Conservation (phyloP, 1,284 basidiomycete genomes). For the Ustilago curta region DNA sequence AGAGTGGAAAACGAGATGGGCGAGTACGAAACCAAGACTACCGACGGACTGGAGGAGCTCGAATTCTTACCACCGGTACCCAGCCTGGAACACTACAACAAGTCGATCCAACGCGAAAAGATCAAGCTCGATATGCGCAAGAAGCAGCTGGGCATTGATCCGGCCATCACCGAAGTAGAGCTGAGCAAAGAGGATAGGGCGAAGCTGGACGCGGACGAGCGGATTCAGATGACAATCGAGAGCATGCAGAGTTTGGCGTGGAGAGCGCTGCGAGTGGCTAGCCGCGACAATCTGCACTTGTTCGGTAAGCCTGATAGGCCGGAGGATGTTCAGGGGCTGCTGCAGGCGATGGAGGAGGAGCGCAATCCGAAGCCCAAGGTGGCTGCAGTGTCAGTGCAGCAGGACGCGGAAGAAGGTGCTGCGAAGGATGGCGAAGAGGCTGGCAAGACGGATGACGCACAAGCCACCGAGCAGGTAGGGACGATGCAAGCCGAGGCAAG, state of each 20-base stretch:
- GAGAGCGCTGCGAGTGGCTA: slow-evolving; percentile 57
- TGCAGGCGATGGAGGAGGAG: slow-evolving; percentile 50
- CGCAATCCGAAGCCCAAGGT: slow-evolving; percentile 40
- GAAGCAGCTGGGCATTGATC: slow-evolving; percentile 52
- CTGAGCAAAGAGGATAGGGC: slow-evolving; percentile 39
- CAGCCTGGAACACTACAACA: slow-evolving; percentile 51
- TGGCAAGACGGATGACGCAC: background rate
- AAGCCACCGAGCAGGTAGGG: background rate
- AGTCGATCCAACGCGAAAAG: slow-evolving; percentile 53
- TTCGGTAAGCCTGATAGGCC: slow-evolving; percentile 45
- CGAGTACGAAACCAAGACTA: slow-evolving; percentile 46
- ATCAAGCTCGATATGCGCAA: slow-evolving; percentile 53
- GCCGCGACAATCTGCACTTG: slow-evolving; percentile 47
- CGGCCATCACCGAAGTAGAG: slow-evolving; percentile 9
- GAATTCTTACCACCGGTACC: slow-evolving; percentile 56
- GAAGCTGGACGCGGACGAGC: slow-evolving; percentile 40
- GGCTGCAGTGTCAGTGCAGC: background rate
- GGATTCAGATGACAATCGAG: slow-evolving; percentile 31
- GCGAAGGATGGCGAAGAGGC: slow-evolving; percentile 2
- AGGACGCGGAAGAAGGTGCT: background rate
- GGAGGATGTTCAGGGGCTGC: slow-evolving; percentile 49
- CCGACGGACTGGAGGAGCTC: slow-evolving; percentile 65
- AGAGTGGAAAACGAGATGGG: slow-evolving; percentile 57
- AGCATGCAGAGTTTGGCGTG: slow-evolving; percentile 59
- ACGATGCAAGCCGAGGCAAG: background rate